Percentiles rank a stretch among this genome's conserved stretches.
These are phyloP conservation scores for Citrus hindsii DNA, from an alignment of 345 rosid genomes.

Conservation along the genomic window DNA sequence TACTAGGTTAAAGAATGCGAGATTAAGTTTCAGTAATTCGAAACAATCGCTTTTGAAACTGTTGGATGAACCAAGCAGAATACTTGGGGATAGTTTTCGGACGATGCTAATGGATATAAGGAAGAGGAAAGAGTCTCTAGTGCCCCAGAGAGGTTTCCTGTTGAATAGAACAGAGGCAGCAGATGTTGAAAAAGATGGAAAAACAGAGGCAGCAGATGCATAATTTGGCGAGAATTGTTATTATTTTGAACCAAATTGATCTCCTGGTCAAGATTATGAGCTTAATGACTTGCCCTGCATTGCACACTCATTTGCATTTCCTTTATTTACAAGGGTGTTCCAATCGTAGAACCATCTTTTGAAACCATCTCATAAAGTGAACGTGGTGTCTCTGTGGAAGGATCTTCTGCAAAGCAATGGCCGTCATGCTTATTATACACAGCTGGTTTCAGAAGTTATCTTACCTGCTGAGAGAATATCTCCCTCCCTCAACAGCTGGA, in stretches of 20 bases:
- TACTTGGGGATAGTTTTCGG: slow-evolving; percentile 50
- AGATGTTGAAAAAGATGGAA: too few relatives aligned
- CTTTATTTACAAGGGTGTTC: slow-evolving; percentile 75
- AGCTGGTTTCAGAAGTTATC: too few relatives aligned
- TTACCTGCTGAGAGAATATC: too few relatives aligned
- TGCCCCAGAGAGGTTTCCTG: slow-evolving; percentile 54
- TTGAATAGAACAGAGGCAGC: slow-evolving; percentile 34
- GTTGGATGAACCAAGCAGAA: not conserved
- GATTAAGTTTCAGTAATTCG: not conserved
- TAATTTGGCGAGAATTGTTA: slow-evolving; percentile 57
- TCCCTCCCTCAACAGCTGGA: too few relatives aligned
- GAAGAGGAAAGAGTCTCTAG: slow-evolving; percentile 39
- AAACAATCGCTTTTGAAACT: not conserved
- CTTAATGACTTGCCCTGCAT: slow-evolving; percentile 68
- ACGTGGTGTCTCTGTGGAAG: too few relatives aligned
- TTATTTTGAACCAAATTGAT: slow-evolving; percentile 45
- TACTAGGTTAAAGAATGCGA: not conserved
- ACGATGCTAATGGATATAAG: slow-evolving; percentile 42
- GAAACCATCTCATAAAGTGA: slow-evolving; percentile 42
- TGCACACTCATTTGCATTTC: slow-evolving; percentile 72
- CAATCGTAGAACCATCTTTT: slow-evolving; percentile 90
- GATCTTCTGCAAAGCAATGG: too few relatives aligned
- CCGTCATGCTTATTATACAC: too few relatives aligned
- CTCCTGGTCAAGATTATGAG: slow-evolving; percentile 58
- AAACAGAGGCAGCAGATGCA: slow-evolving; percentile 52